Evolutionary conservation across 208 protist species (phyloP), one percentile per base, ranked within the genome.

Genomic region (Acanthamoeba lenticulata): DNA sequence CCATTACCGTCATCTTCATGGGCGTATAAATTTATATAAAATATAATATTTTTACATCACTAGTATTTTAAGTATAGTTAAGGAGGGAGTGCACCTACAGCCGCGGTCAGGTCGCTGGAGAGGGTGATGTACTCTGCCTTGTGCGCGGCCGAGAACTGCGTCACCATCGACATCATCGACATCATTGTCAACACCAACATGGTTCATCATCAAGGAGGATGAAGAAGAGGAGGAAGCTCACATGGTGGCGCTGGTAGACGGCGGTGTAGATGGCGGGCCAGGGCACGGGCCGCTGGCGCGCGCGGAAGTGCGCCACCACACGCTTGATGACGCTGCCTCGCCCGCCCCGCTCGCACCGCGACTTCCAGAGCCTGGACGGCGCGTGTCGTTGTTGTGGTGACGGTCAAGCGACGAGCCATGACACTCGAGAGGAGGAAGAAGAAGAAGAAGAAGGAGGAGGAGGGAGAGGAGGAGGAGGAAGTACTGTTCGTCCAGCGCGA

Each of bases 401-500:
- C 11, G 21, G 52, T 11, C 11, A 11, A 11, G 21, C 52, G 15
- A 60, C 52, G 52, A 11, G 52, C 11, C 52, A 60, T 21, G 52
- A 60, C n/a, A n/a, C n/a, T n/a, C n/a, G n/a, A n/a, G n/a, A n/a
- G n/a, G n/a, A n/a, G n/a, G n/a, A n/a, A n/a, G n/a, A n/a, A n/a
- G n/a, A n/a, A n/a, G n/a, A n/a, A n/a, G n/a, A n/a, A n/a, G n/a
- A n/a, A 72, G 15, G 27, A 38, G 0, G 17, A 81, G 38, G 7
- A 32, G 40, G 36, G n/a, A n/a, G 11, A 11, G 0, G 17, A 5
- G 6, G 40, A 45, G 69, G 38, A 47, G 69, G 0, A 27, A 4
- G 69, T n/a, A 81, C 69, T 81, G 69, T 24, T 81, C n/a, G 69
- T 81, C 69, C n/a, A 81, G 69, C 2, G 69, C 34, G 21, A 81